Base-by-base conservation (phyloP, 768 basidiomycete genomes). In the Rhodosporidiobolus sp. region DNA sequence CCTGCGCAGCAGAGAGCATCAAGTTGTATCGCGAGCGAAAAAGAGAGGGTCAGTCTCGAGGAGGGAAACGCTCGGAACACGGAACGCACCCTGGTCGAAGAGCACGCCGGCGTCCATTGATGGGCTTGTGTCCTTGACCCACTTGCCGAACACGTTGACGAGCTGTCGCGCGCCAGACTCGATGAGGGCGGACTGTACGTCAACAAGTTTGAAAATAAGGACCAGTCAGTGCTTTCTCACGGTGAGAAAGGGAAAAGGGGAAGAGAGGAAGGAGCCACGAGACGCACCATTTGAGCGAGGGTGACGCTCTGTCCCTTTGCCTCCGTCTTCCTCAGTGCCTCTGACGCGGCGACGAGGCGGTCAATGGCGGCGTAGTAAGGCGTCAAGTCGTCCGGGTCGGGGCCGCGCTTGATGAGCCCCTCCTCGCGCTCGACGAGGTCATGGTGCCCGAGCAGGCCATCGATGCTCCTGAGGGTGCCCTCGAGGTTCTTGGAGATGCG, bases 381-480 rank as follows among this genome's bases (percentile, higher is more conserved):
- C n/a, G 66, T 64, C 28, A 79, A 60, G 52, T 75, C 69, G 45
- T 67, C 65, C 24, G 69, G 67, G 8, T 74, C 57, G 0, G 78
- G 78, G 8, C 75, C 72, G 65, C 4, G 43, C 26, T 61, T 59
- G 48, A 79, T 77, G 26, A 78, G 46, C 0, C 67, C 72, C 30
- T 74, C 63, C 54, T 79, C 78, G 11, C 67, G 59, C 43, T 78
- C 78, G 46, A 79, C 73, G n/a, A 78, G 65, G 60, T 78, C 75
- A 64, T 77, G 67, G 17, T 77, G 75, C 0, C 76, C 76, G 8
- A 79, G 61, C 6, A 79, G 54, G 11, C 74, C 76, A 54, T 79
- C 78, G 56, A 79, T 76, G 24, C 76, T 75, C 24, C 73, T 50
- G 45, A 79, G 58, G 6, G 74, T 69, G 24, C 61, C 48, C 32